Evolutionary conservation across 78 protist species (phyloP).

Genomic region (Pigoraptor vietnamica): DNA sequence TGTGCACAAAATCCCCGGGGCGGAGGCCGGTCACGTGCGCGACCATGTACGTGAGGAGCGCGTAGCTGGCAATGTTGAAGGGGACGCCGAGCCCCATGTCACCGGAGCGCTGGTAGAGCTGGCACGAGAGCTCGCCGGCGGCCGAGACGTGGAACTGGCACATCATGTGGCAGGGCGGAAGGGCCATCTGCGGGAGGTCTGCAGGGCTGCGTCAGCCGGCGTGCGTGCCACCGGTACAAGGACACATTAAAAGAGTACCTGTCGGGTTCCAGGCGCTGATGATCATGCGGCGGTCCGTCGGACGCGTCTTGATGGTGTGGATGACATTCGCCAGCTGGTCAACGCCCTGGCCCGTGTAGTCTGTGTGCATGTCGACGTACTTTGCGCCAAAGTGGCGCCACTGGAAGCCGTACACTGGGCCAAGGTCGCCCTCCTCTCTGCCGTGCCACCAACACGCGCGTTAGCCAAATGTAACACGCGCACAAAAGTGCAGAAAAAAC

Average conservation of each 20-base stretch:
- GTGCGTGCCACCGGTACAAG: too few relatives aligned
- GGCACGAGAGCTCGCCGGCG: slow-evolving; percentile 60
- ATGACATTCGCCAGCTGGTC: slow-evolving; percentile 56
- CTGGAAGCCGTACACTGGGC: slow-evolving; percentile 91
- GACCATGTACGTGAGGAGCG: slow-evolving; percentile 66
- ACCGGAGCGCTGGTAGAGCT: slow-evolving; percentile 65
- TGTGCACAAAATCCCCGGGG: slow-evolving; percentile 79
- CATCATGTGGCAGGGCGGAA: slow-evolving; percentile 91
- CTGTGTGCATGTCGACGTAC: slow-evolving; percentile 68
- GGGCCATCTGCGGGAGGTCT: slow-evolving; percentile 76
- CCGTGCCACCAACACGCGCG: neutral
- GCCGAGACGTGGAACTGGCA: slow-evolving; percentile 64
- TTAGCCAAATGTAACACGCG: too few relatives aligned
- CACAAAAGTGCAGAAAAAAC: too few relatives aligned
- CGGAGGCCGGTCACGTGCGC: slow-evolving; percentile 63
- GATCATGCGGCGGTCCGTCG: slow-evolving; percentile 73
- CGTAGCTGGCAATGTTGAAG: slow-evolving; percentile 88
- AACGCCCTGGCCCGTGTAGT: slow-evolving; percentile 73
- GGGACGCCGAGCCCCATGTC: slow-evolving; percentile 87
- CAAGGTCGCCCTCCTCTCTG: slow-evolving; percentile 69
- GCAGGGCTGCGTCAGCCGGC: too few relatives aligned
- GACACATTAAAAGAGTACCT: neutral
- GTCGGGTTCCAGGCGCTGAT: slow-evolving; percentile 88
- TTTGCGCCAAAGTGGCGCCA: slow-evolving; percentile 94
- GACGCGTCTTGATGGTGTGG: slow-evolving; percentile 49